These are phyloP conservation scores for Umbelopsis vinacea DNA, from an alignment of 192 early-diverging fungal genomes.

Conservation along the genomic window DNA sequence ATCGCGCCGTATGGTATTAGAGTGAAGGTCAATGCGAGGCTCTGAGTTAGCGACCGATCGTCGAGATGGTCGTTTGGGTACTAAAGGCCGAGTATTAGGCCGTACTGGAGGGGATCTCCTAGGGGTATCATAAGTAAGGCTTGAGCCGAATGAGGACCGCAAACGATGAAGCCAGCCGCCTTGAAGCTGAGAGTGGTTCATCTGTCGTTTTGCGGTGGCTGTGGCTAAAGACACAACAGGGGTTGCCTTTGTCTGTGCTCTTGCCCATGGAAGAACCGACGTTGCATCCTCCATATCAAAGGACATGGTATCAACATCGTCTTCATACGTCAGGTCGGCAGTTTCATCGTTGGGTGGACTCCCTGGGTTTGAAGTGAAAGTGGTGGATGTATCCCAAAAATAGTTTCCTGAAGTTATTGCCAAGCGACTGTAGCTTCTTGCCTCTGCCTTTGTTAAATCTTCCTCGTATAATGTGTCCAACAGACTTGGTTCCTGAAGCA, in stretches of 20 bases:
- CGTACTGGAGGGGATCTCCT: neutral
- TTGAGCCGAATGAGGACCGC: neutral
- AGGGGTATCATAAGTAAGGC: neutral
- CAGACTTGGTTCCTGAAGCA: neutral
- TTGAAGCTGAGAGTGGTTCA: neutral
- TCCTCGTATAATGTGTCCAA: neutral
- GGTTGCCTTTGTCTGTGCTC: conserved; percentile 1
- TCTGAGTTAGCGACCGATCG: conserved; percentile 3
- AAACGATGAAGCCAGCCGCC: neutral
- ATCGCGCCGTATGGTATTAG: conserved; percentile 31
- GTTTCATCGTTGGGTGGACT: neutral
- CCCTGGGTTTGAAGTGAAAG: conserved; percentile 2
- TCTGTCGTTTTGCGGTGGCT: neutral
- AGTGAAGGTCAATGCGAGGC: conserved; percentile 7
- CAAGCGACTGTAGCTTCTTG: neutral
- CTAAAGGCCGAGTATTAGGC: neutral
- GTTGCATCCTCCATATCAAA: neutral
- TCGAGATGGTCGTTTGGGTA: neutral
- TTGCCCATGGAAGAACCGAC: neutral
- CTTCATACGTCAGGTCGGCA: neutral
- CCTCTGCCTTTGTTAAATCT: neutral
- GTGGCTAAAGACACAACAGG: conserved; percentile 7
- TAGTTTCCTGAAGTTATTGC: neutral
- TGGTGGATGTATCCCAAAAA: neutral
- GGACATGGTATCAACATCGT: neutral